Conservation (phyloP, 495 filamentous ascomycete genomes). For the Parathielavia appendiculata region DNA sequence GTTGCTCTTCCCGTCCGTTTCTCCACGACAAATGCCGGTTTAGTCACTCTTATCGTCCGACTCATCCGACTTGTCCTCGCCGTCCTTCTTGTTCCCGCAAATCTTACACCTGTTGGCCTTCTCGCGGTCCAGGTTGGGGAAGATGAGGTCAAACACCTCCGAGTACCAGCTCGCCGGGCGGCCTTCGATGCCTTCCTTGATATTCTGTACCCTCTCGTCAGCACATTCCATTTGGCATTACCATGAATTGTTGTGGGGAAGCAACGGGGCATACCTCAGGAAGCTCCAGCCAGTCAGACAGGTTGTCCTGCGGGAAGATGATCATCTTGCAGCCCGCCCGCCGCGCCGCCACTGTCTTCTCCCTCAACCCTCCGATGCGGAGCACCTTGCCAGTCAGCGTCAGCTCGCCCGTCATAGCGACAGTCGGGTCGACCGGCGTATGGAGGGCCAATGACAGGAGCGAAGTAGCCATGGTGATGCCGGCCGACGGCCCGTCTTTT, state of each 20-base stretch:
- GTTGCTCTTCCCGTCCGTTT: not conserved
- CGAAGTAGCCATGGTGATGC: slow-evolving; percentile 95
- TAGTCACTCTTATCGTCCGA: slow-evolving; percentile 32
- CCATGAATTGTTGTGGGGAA: no score
- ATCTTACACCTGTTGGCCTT: slow-evolving; percentile 64
- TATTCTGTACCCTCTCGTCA: slow-evolving; percentile 63
- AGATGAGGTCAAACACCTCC: slow-evolving; percentile 88
- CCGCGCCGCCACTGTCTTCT: slow-evolving; percentile 98
- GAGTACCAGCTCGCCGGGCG: slow-evolving; percentile 87
- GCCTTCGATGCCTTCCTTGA: slow-evolving; percentile 91
- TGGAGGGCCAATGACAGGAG: slow-evolving; percentile 80
- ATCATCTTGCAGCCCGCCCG: slow-evolving; percentile 91
- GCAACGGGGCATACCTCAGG: slow-evolving; percentile 66
- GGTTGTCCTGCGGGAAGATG: slow-evolving; percentile 92
- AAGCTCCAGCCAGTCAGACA: slow-evolving; percentile 94
- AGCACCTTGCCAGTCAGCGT: slow-evolving; percentile 97
- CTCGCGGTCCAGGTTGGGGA: slow-evolving; percentile 71
- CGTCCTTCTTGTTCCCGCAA: slow-evolving; percentile 54
- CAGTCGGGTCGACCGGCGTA: slow-evolving; percentile 68
- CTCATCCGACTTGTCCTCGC: slow-evolving; percentile 25
- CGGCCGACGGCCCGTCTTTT: slow-evolving; percentile 94
- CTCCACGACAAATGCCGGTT: not conserved
- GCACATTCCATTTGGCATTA: slow-evolving; percentile 14
- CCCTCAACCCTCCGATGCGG: slow-evolving; percentile 88
- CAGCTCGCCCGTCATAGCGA: slow-evolving; percentile 98